These are phyloP conservation scores for Kodamaea laetipori DNA, from an alignment of 805 yeast genomes.

Conservation along the genomic window DNA sequence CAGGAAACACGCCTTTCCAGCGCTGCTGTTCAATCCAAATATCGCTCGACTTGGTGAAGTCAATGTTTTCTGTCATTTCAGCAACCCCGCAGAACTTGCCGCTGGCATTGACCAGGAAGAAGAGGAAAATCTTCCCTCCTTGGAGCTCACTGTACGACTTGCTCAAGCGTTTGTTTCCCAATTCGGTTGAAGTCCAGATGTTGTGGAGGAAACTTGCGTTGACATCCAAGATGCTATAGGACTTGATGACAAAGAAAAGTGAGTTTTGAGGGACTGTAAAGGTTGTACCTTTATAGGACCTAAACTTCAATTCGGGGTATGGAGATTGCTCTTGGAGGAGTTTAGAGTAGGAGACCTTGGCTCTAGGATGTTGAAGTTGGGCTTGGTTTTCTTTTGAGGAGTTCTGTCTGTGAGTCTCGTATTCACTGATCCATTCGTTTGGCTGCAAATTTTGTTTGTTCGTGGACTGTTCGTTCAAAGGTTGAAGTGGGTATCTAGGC, in stretches of 20 bases:
- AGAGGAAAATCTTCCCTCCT: constrained; percentile 43
- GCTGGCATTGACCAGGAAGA: constrained; percentile 60
- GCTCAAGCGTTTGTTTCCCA: constrained; percentile 55
- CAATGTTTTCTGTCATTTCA: constrained; percentile 47
- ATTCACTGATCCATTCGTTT: not conserved
- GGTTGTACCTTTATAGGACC: constrained; percentile 18
- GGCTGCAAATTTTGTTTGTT: no score
- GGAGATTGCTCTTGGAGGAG: not conserved
- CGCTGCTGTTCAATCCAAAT: constrained; percentile 51
- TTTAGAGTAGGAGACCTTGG: not conserved
- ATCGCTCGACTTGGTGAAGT: constrained; percentile 38
- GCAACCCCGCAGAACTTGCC: constrained; percentile 62
- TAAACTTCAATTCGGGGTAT: constrained; percentile 7
- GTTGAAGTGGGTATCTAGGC: no score
- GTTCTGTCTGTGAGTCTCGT: not conserved
- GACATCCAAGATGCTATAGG: constrained; percentile 51
- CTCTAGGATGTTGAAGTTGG: not conserved
- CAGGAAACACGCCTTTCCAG: constrained; percentile 55
- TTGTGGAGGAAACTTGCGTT: constrained; percentile 49
- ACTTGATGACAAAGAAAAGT: constrained; percentile 55
- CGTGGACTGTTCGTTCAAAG: no score
- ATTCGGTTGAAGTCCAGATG: constrained; percentile 61
- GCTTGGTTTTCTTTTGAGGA: no score
- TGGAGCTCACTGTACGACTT: constrained; percentile 38
- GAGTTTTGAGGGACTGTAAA: constrained; percentile 26